Percentiles rank a stretch among this genome's conserved stretches.
These are phyloP conservation scores for Persicaria tinctoria DNA, from an alignment of 148 eudicot species.

Conservation along the genomic window DNA sequence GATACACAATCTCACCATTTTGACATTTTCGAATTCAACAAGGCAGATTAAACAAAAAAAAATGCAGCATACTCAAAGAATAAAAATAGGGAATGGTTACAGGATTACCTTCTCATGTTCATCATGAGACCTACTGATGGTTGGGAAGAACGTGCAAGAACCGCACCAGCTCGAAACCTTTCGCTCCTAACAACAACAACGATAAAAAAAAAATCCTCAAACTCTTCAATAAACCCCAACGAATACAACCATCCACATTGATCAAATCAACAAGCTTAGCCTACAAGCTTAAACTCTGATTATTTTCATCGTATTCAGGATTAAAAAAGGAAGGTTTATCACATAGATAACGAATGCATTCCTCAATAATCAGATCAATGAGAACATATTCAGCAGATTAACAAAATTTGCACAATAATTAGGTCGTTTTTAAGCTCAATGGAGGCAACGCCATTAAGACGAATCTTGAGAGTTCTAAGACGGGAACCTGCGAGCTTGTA, in stretches of 20 bases:
- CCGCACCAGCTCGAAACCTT: no score
- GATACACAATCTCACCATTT: background rate
- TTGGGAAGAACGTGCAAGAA: constrained; percentile 58
- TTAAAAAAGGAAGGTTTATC: no score
- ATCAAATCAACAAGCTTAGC: no score
- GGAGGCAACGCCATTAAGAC: background rate
- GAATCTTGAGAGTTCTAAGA: constrained; percentile 34
- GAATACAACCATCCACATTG: no score
- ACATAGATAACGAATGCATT: no score
- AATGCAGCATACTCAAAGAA: background rate
- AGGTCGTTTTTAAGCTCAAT: constrained; percentile 14
- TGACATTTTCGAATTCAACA: background rate
- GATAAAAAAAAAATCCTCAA: no score
- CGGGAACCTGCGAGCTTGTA: constrained; percentile 35
- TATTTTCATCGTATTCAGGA: no score
- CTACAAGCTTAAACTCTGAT: no score
- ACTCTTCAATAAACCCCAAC: no score
- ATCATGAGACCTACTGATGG: constrained; percentile 98
- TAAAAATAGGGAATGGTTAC: background rate
- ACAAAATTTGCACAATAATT: background rate
- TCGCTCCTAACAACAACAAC: no score
- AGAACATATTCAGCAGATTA: background rate
- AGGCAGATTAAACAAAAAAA: no score
- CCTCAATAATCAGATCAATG: no score
- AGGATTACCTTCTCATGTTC: constrained; percentile 90